Conservation (phyloP, 495 filamentous ascomycete species). For the Talaromyces wortmannii region DNA sequence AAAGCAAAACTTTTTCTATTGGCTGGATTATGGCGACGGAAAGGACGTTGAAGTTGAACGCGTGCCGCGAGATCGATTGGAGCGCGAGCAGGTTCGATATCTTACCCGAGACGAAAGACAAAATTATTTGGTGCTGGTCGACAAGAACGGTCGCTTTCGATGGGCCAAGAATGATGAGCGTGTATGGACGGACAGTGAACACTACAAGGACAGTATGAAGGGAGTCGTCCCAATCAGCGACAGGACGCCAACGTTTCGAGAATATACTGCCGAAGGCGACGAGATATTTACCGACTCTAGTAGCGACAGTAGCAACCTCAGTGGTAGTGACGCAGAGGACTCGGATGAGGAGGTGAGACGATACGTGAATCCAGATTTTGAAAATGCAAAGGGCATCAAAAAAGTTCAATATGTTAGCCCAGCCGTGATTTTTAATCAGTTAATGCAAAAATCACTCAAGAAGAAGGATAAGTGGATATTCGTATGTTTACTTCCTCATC, state of each 20-base stretch:
- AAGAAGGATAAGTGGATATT: slow-evolving; percentile 90
- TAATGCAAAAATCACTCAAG: slow-evolving; percentile 62
- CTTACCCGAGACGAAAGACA: slow-evolving; percentile 64
- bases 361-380: slow-evolving; percentile 47
- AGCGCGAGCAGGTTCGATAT: slow-evolving; percentile 67
- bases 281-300: background rate
- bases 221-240: slow-evolving; percentile 69
- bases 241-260: slow-evolving; percentile 40
- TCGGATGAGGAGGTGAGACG: slow-evolving; percentile 33
- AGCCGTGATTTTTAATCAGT: slow-evolving; percentile 60
- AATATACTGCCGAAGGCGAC: slow-evolving; percentile 7
- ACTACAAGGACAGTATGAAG: slow-evolving; percentile 70
- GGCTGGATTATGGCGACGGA: slow-evolving; percentile 83
- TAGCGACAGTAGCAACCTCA: background rate
- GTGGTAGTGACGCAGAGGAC: background rate
- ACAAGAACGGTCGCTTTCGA: slow-evolving; percentile 57
- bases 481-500: slow-evolving; percentile 27
- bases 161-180: slow-evolving; percentile 74
- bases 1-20: slow-evolving; percentile 88
- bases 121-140: slow-evolving; percentile 66
- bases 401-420: slow-evolving; percentile 64
- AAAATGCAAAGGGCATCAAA: slow-evolving; percentile 48
- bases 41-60: slow-evolving; percentile 46
- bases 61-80: slow-evolving; percentile 58
- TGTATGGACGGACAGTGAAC: slow-evolving; percentile 63